Evolutionary conservation across 106 monocot genomes (phyloP), one percentile per base, ranked within the genome.

Genomic region (Acorus calamus): DNA sequence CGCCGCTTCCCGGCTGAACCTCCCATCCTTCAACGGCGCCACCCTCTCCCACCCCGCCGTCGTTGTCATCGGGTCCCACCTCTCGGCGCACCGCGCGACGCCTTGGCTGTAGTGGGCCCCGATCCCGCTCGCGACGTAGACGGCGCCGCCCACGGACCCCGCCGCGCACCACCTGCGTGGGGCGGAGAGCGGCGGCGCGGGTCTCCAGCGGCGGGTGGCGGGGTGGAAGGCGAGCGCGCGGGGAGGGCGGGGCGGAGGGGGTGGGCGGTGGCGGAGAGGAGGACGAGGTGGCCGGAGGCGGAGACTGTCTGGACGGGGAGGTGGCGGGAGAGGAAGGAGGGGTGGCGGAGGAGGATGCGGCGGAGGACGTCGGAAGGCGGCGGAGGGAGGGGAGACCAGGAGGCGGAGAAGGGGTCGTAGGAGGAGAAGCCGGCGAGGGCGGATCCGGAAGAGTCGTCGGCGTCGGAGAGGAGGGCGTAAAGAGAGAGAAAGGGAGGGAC

Each of bases 91-190:
- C 14, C 85, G 62, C 4, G 92, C 88, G 49, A 80, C 76, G 12
- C 66, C 70, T 3, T 82, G 8, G 71, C 74, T 60, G 84, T 85
- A 85, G 2, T 59, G 55, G 14, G 64, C 6, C 60, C 81, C 79
- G 68, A 88, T 75, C 10, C 92, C 92, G 71, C 81, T 77, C 28
- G 70, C 79, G 69, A 88, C 14, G 77, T 69, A 92, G 49, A 88
- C 44, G 5, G 44, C 49, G 5, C 72, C 79, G 14, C 50, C 63
- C 62, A 67, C 54, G 61, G 66, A 9, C 0, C 76, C 82, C 49
- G 77, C 69, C 5, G 71, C 88, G 74, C 92, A 93, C 92, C 92
- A 93, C 3, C 92, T 88, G 70, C 92, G 88, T 0, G 92, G 85
- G 14, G 61, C 7, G 64, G 65, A 67, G 58, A 85, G 47, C 49